Conservation (phyloP, 495 filamentous ascomycete species). For the Aspergillus haitiensis region DNA sequence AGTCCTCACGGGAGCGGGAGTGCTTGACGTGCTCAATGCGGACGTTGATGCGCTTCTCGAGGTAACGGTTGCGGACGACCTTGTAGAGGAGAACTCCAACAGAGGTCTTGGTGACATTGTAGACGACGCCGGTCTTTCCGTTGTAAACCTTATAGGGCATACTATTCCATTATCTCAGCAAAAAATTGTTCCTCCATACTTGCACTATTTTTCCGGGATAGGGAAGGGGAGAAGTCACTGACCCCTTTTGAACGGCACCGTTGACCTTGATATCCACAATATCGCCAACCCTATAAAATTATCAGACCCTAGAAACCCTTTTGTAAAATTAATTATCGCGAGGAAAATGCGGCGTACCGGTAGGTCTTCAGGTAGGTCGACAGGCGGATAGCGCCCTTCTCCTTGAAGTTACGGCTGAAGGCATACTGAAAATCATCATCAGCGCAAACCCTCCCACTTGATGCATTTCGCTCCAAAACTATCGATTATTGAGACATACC, state of each 20-base stretch:
- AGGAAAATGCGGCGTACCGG: constrained; percentile 56
- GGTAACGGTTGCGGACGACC: constrained; percentile 94
- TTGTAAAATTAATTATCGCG: constrained; percentile 14
- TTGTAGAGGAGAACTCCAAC: constrained; percentile 99
- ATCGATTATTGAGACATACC: constrained; percentile 48
- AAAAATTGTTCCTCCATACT: constrained; percentile 19
- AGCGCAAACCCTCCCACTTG: constrained; percentile 28
- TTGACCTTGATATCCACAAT: constrained; percentile 97
- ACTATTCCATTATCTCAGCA: constrained; percentile 53
- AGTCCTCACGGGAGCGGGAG: constrained; percentile 91
- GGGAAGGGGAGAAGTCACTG: constrained; percentile 44
- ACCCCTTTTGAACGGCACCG: constrained; percentile 98
- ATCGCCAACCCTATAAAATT: constrained; percentile 76
- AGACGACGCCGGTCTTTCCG: constrained; percentile 96
- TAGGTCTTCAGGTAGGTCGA: constrained; percentile 91
- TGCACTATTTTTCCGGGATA: constrained; percentile 3
- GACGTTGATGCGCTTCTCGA: constrained; percentile 99
- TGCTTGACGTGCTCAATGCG: constrained; percentile 95
- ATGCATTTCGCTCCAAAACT: constrained; percentile 13
- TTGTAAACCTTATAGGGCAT: constrained; percentile 99
- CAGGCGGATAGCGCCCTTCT: constrained; percentile 86
- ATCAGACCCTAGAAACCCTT: constrained; percentile 30
- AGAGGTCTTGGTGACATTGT: constrained; percentile 94
- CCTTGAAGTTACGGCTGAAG: constrained; percentile 89
- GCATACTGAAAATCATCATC: constrained; percentile 62